Evolutionary conservation across 1,139 yeast genomes (phyloP), one percentile per base, ranked within the genome.

Genomic region (Meyerozyma smithsonii): DNA sequence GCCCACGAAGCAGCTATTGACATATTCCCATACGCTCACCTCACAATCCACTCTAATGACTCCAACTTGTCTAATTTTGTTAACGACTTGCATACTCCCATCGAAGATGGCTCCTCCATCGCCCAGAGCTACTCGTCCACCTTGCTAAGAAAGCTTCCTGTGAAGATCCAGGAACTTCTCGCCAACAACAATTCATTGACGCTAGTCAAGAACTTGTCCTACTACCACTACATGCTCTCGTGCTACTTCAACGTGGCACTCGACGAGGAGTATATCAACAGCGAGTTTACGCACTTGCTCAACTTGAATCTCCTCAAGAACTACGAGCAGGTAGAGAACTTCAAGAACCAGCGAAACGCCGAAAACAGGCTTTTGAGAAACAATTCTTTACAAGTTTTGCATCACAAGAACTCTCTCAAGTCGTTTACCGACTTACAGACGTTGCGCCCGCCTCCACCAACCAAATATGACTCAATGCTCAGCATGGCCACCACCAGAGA

Each of bases 171-270:
- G 47, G 59, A 61, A 39, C 54, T 70, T 37, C 50, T 71, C n/a
- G 49, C 55, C 38, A 61, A 60, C 39, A 57, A 59, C 35, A 57
- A 57, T 35, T 58, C 69, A 10, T 51, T 67, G 24, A 61, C 62
- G 28, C 47, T 67, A 37, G 66, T 66, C 50, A 67, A 69, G 45
- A 54, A 59, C 32, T 57, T 69, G 42, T 55, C 59, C 35, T 52
- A 67, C 26, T 68, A 59, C 46, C 68, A 64, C 45, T 71, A 71
- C 51, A 64, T 66, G 64, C 49, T 62, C 36, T 67, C 74, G 8
- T 71, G 74, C 44, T 71, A 71, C 48, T 61, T 53, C 39, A 71
- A 71, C 42, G 48, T 55, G 23, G 55, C 62, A 4, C 75, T 75
- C 1, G 42, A 44, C 11, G 56, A 55, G 8, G 49, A 50, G 15